Evolutionary conservation across 306 rosid genomes (phyloP).

Genomic region (Begonia loranthoides): DNA sequence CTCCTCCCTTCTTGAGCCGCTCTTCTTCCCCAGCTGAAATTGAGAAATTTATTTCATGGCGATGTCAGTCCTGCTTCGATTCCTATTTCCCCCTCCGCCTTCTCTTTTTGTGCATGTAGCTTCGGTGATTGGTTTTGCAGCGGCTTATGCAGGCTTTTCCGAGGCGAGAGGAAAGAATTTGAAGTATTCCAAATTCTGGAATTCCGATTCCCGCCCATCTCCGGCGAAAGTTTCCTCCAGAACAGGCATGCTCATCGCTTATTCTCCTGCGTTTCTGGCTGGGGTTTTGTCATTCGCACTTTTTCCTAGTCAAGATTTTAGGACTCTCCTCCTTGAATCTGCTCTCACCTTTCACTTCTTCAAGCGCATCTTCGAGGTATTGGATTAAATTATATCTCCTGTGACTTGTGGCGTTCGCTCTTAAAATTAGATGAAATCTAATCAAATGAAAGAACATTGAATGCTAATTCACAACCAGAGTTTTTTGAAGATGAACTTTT

Average conservation of each 20-base stretch:
- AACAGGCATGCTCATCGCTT: slow-evolving; percentile 46
- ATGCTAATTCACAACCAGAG: too few relatives aligned
- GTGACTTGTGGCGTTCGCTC: too few relatives aligned
- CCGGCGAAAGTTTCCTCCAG: slow-evolving; percentile 23
- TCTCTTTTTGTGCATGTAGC: slow-evolving; percentile 29
- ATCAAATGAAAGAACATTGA: too few relatives aligned
- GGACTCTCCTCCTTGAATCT: slow-evolving; percentile 31
- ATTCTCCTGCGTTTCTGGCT: slow-evolving; percentile 53
- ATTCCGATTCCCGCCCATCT: not conserved
- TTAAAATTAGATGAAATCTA: too few relatives aligned
- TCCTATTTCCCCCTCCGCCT: slow-evolving; percentile 38
- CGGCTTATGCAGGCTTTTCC: slow-evolving; percentile 19
- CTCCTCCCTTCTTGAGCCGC: too few relatives aligned
- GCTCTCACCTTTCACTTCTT: slow-evolving; percentile 63
- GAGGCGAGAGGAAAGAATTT: slow-evolving; percentile 50
- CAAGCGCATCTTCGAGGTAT: slow-evolving; percentile 66
- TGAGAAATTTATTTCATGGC: not conserved
- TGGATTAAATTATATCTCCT: too few relatives aligned
- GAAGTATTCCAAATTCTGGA: slow-evolving; percentile 57
- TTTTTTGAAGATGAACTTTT: too few relatives aligned
- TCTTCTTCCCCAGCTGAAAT: too few relatives aligned
- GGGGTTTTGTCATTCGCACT: slow-evolving; percentile 31
- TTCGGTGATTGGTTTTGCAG: slow-evolving; percentile 25
- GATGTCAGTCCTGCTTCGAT: slow-evolving; percentile 8
- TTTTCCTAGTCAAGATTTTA: slow-evolving; percentile 17